Base-by-base conservation (phyloP, 148 eudicot species). In the Cornus controversa region DNA sequence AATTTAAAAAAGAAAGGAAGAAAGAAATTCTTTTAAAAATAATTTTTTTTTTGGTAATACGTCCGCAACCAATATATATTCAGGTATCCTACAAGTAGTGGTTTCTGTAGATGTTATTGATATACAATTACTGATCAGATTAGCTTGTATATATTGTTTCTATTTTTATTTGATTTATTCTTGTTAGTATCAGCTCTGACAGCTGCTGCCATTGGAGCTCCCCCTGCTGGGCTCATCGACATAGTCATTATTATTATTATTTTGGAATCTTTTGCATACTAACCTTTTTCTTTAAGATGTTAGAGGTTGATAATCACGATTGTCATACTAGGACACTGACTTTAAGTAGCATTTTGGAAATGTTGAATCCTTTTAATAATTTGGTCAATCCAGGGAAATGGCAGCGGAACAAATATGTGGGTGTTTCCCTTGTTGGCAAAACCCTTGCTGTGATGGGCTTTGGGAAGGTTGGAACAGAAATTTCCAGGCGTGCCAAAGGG, bases 401-500 rank as follows among this genome's bases (percentile, higher is more conserved):
- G 99, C 83, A 83, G 89, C 84, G 99, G 84, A 93, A 72, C 88
- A 96, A 93, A 81, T 96, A 96, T 70, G 94, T 93, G 42, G 99
- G 99, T 70, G 99, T 91, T 26, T 96, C 99, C 18, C 93, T 96
- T 62, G 98, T 96, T 73, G 99, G 99, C 22, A 96, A 96, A 82
- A 96, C 94, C 69, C 94, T 96, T 71, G 99, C 93, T 28, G 91
- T 96, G 50, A 77, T 96, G 90, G 99, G 99, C 11, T 96, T 96
- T 53, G 99, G 99, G 37, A 95, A 95, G 83, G 99, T 95, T 77
- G 99, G 99, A 64, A 85, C 98, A 11, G 99, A 96, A 83, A 96
- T 95, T 70, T 93, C 99, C 5, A 93, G 99, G 86, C 96, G 97
- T 77, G 99, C 98, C 58, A 96, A 96, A 93, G 99, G 98, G 58